phyloP scores from a whole-genome alignment of 2,329 filamentous ascomycete species.

The Trichoderma sp. region DNA sequence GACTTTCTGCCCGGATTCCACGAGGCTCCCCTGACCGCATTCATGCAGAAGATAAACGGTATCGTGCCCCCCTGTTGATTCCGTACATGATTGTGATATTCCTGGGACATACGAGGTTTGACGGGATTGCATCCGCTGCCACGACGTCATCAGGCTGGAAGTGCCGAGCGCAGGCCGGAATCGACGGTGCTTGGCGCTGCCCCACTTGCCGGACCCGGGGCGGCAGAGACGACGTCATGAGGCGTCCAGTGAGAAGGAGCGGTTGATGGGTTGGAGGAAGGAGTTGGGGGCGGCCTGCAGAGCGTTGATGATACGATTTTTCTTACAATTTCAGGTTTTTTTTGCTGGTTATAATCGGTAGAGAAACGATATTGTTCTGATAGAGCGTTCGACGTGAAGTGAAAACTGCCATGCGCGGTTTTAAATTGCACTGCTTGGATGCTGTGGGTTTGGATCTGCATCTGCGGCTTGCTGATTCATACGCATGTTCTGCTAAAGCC shows the following conservation, averaged over 20 bases:
- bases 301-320: background rate
- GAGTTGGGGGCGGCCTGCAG: background rate
- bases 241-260: background rate
- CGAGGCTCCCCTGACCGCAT: background rate
- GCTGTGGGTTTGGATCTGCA: conserved; percentile 13
- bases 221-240: conserved; percentile 22
- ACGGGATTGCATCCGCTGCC: background rate
- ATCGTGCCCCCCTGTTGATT: background rate
- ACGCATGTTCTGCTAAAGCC: background rate
- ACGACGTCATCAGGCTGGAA: conserved; percentile 22
- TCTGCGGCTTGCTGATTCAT: conserved; percentile 18
- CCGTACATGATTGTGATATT: background rate
- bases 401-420: background rate
- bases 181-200: conserved; percentile 15
- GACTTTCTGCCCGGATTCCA: background rate
- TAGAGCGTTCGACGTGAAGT: too few relatives aligned
- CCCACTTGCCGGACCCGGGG: conserved; percentile 26
- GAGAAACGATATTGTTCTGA: background rate
- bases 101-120: background rate
- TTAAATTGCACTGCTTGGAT: background rate
- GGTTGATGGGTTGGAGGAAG: background rate
- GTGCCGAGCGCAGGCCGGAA: conserved; percentile 24
- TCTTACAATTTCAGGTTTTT: background rate
- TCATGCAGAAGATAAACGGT: too few relatives aligned
- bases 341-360: background rate